A percentile compares a stretch with the other conserved stretches of the same genome.
Conservation (phyloP, 2,329 filamentous ascomycete species). For the Colletotrichum sp. region DNA sequence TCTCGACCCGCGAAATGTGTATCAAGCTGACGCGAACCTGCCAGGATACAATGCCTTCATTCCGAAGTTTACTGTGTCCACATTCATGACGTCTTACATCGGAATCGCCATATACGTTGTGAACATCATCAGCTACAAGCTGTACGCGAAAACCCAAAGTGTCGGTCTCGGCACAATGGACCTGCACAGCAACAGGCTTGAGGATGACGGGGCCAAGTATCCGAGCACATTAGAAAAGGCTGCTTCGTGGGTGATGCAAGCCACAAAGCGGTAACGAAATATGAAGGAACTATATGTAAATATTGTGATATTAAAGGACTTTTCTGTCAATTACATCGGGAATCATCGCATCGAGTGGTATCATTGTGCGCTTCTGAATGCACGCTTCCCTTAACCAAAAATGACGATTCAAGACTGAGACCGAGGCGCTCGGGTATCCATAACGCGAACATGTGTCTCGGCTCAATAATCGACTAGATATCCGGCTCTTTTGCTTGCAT, state of each 20-base stretch:
- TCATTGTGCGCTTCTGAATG: neutral
- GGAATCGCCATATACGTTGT: slow-evolving; percentile 78
- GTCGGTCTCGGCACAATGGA: slow-evolving; percentile 60
- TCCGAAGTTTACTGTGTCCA: slow-evolving; percentile 31
- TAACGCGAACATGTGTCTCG: neutral
- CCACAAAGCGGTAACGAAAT: neutral
- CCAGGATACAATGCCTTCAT: slow-evolving; percentile 8
- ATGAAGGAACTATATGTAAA: neutral
- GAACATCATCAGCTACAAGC: slow-evolving; percentile 72
- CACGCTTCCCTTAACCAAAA: neutral
- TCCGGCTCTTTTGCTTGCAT: neutral
- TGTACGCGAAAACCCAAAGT: slow-evolving; percentile 55
- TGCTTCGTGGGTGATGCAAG: neutral
- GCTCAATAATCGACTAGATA: neutral
- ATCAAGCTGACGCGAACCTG: neutral
- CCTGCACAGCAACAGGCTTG: slow-evolving; percentile 40
- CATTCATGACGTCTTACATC: slow-evolving; percentile 77
- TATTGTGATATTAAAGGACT: neutral
- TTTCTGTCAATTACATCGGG: neutral
- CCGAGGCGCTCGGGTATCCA: neutral
- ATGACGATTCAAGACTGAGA: neutral
- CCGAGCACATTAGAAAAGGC: neutral
- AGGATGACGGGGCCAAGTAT: neutral
- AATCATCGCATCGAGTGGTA: neutral
- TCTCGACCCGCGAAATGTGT: neutral